A percentile compares a stretch with the other conserved stretches of the same genome.
phyloP scores from a whole-genome alignment of 106 monocot genomes.

The Vanilla planifolia region DNA sequence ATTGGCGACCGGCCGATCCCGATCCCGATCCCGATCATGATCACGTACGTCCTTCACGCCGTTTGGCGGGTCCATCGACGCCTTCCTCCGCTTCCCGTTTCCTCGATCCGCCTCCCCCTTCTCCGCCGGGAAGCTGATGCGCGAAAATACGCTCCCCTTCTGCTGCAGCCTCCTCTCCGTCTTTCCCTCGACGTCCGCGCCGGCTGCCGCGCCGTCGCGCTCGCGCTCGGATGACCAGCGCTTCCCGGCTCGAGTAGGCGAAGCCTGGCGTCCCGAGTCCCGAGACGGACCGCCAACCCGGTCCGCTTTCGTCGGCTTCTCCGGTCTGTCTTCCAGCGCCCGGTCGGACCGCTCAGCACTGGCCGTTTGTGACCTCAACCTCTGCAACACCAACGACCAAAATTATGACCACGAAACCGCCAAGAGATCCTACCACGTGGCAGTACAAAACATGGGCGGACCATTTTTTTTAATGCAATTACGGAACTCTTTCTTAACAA shows the following conservation, averaged over 20 bases:
- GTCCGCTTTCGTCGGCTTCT: neutral
- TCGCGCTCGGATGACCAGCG: constrained; percentile 18
- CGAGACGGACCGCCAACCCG: constrained; percentile 2
- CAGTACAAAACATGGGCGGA: too few relatives aligned
- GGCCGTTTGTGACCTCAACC: constrained; percentile 13
- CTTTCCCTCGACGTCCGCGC: neutral
- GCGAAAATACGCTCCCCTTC: constrained; percentile 68
- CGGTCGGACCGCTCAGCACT: constrained; percentile 17
- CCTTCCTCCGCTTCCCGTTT: constrained; percentile 22
- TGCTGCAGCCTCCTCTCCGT: constrained; percentile 47
- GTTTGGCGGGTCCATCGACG: constrained; percentile 16
- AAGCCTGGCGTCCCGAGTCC: constrained; percentile 9
- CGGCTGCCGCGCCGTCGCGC: constrained; percentile 1
- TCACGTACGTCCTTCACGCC: constrained; percentile 41
- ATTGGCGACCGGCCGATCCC: constrained; percentile 4
- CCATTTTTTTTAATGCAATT: too few relatives aligned
- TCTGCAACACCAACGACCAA: constrained; percentile 29
- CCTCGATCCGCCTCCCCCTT: neutral
- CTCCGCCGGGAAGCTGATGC: constrained; percentile 54
- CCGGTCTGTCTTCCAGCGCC: neutral
- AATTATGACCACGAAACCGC: too few relatives aligned
- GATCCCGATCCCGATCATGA: constrained; percentile 8
- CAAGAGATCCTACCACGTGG: too few relatives aligned
- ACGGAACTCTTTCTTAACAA: too few relatives aligned
- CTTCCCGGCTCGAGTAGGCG: constrained; percentile 10